Conservation (phyloP, 495 filamentous ascomycete genomes). For the Xeromyces bisporus region DNA sequence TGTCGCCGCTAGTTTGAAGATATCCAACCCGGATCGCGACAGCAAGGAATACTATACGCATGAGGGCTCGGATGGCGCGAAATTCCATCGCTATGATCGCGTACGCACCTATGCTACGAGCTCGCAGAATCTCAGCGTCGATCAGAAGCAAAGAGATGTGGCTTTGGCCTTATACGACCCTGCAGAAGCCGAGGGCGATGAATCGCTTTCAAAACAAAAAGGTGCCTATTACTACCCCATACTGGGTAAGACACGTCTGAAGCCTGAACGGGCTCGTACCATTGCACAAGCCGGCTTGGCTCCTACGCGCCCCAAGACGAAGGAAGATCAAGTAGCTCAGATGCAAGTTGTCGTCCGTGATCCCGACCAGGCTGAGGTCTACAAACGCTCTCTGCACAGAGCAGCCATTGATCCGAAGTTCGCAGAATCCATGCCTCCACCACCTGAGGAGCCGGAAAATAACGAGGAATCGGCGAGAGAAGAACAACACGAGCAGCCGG, state of each 20-base stretch:
- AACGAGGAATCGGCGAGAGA: constrained; percentile 4
- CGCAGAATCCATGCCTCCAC: constrained; percentile 19
- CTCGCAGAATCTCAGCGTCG: constrained; percentile 41
- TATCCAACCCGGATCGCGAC: constrained; percentile 51
- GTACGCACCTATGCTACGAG: constrained; percentile 73
- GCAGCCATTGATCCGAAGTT: constrained; percentile 30
- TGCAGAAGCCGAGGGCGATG: constrained; percentile 18
- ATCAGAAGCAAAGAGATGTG: constrained; percentile 37
- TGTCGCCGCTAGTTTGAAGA: constrained; percentile 58
- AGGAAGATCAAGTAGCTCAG: constrained; percentile 35
- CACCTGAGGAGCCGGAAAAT: constrained; percentile 21
- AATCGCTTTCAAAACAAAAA: constrained; percentile 28
- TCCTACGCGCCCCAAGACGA: constrained; percentile 17
- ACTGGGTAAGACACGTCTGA: constrained; percentile 46
- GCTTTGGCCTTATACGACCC: constrained; percentile 47
- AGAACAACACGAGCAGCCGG: constrained; percentile 5
- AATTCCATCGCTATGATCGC: constrained; percentile 55
- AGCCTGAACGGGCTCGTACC: constrained; percentile 38
- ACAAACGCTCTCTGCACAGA: constrained; percentile 28
- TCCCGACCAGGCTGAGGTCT: constrained; percentile 34
- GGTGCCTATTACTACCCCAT: constrained; percentile 88
- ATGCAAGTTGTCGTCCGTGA: constrained; percentile 38
- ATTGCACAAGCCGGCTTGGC: constrained; percentile 30
- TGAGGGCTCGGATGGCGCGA: constrained; percentile 23
- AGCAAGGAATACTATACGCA: constrained; percentile 49